Evolutionary conservation across 352 stramenopile genomes (phyloP).

Genomic region (Saprolegnia diclina): DNA sequence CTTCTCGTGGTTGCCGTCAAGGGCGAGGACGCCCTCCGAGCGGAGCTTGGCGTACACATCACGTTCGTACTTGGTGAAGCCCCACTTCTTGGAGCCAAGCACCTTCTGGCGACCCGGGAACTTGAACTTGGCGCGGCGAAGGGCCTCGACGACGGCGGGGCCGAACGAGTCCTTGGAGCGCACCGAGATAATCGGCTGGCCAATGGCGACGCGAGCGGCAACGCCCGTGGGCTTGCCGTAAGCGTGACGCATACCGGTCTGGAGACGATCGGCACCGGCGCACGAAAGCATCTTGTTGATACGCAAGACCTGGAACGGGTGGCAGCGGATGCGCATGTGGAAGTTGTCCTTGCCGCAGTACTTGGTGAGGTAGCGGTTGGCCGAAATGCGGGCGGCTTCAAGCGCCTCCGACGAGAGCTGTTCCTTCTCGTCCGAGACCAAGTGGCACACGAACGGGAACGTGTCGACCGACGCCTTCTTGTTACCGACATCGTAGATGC

Average conservation of each 20-base stretch:
- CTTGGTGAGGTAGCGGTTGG: slow-evolving; percentile 99
- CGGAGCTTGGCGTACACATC: slow-evolving; percentile 97
- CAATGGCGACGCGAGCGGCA: slow-evolving; percentile 97
- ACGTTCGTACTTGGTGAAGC: slow-evolving; percentile 98
- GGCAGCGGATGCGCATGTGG: slow-evolving; percentile 98
- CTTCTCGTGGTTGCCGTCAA: slow-evolving; percentile 99
- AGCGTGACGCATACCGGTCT: slow-evolving; percentile 98
- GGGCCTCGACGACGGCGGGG: slow-evolving; percentile 92
- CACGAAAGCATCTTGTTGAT: slow-evolving; percentile 99
- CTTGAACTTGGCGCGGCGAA: slow-evolving; percentile 99
- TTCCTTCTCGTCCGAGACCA: slow-evolving; percentile 92
- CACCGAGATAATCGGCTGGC: slow-evolving; percentile 97
- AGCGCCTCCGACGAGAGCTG: slow-evolving; percentile 96
- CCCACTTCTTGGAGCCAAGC: slow-evolving; percentile 99
- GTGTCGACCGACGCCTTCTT: slow-evolving; percentile 97
- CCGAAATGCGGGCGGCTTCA: slow-evolving; percentile 97
- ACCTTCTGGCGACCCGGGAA: slow-evolving; percentile 99
- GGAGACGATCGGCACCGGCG: slow-evolving; percentile 97
- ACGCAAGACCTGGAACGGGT: slow-evolving; percentile 99
- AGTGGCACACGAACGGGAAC: slow-evolving; percentile 98
- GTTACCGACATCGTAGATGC: slow-evolving; percentile 99
- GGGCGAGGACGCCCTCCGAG: slow-evolving; percentile 88
- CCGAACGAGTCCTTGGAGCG: slow-evolving; percentile 95
- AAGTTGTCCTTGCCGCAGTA: slow-evolving; percentile 98
- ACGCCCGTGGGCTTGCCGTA: slow-evolving; percentile 99